Evolutionary conservation across 805 yeast genomes (phyloP), one percentile per base, ranked within the genome.

Genomic region (Ogataea methanolica): DNA sequence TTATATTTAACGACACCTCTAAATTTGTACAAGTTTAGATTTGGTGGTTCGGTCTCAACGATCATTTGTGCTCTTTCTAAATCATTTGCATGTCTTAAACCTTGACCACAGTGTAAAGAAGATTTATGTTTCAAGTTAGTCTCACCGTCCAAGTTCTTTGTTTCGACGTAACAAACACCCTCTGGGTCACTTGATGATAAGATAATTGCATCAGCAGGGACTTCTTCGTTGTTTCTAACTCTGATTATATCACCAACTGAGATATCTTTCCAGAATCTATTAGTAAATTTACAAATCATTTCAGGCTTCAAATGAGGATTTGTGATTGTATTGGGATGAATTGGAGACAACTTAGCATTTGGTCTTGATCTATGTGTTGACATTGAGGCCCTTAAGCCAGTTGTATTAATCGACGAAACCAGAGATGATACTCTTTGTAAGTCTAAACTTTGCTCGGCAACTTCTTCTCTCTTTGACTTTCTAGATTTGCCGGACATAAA

Each of bases 21-120:
- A 62, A 83, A 87, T 3, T 76, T 59, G 62, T 83, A 84, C 51
- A 86, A 69, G 44, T 79, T 76, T 5, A 80, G 68, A 59, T 80
- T 80, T n/a, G 94, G 92, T 19, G 83, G 75, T 59, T 85, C 94
- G 54, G 86, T 78, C 57, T 84, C 87, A 45, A 86, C 66, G 71
- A 79, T 71, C 60, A 85, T 81, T 54, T 72, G 70, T 31, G 79
- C 69, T 48, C 77, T 73, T 48, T 78, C 80, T 44, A 86, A 69
- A 56, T 85, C 91, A 23, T 68, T 63, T 2, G 88, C 73, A 53
- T 75, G 83, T 41, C 71, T 74, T 38, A 86, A 61, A 2, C 72
- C 67, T 8, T 71, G 68, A 14, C 88, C 85, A 53, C 81, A 72
- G 15, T 70, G 69, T 33, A 87, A 60, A 6, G 85, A 70, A 31